Evolutionary conservation across 352 stramenopile genomes (phyloP).

Genomic region (Plasmopara viticola): DNA sequence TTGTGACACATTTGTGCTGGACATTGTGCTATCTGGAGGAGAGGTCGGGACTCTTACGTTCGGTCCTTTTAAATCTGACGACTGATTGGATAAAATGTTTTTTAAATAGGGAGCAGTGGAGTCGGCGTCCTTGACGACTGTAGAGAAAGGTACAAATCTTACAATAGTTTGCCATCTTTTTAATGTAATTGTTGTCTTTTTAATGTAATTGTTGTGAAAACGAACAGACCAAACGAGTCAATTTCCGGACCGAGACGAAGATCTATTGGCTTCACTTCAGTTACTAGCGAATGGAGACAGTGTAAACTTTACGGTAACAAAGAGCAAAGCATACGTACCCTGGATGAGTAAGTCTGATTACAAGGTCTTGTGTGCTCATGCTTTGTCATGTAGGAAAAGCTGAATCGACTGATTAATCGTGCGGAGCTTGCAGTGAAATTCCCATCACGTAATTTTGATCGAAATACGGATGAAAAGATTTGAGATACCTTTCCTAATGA

Average conservation of each 20-base stretch:
- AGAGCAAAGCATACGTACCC: background rate
- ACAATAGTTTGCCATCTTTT: too few species aligned
- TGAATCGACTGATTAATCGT: slow-evolving; percentile 77
- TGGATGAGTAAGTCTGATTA: background rate
- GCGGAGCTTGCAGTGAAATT: slow-evolving; percentile 79
- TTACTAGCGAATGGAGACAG: slow-evolving; percentile 69
- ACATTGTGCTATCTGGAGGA: slow-evolving; percentile 71
- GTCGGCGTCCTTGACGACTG: slow-evolving; percentile 75
- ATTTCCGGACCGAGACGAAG: slow-evolving; percentile 77
- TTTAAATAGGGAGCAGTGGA: slow-evolving; percentile 46
- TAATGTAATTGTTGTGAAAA: background rate
- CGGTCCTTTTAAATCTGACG: background rate
- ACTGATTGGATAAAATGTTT: background rate
- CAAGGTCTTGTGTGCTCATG: background rate
- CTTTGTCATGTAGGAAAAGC: slow-evolving; percentile 55
- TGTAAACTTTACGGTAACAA: slow-evolving; percentile 58
- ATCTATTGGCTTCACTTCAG: slow-evolving; percentile 61
- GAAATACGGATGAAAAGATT: background rate
- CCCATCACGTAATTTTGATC: slow-evolving; percentile 32
- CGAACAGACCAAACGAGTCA: slow-evolving; percentile 69
- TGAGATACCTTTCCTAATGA: background rate
- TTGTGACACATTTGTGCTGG: slow-evolving; percentile 85
- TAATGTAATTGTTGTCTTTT: background rate
- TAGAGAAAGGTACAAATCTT: slow-evolving; percentile 47
- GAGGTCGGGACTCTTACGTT: slow-evolving; percentile 43